These are phyloP conservation scores for Pleurotus salmoneostramineus DNA, from an alignment of 768 basidiomycete species.

Conservation along the genomic window DNA sequence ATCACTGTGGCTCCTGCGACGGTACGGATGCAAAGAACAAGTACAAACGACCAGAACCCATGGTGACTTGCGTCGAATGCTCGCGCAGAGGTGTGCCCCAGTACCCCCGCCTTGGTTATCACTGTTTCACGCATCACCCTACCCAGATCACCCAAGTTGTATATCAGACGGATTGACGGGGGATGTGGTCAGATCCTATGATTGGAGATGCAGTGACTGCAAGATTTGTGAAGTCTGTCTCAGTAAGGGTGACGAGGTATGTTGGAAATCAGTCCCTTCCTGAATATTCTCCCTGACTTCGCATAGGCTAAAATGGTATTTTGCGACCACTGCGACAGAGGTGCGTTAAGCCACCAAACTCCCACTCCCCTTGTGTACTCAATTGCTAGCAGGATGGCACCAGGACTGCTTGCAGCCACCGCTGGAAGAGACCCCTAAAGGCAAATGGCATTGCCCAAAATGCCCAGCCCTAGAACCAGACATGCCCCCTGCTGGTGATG, in stretches of 20 bases:
- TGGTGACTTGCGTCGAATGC: slow-evolving; percentile 81
- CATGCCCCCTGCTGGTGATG: slow-evolving; percentile 8
- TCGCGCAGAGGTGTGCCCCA: slow-evolving; percentile 69
- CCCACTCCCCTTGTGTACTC: slow-evolving; percentile 2
- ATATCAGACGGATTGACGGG: slow-evolving; percentile 59
- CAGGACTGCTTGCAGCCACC: slow-evolving; percentile 77
- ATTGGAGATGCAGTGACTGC: slow-evolving; percentile 89
- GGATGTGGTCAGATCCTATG: slow-evolving; percentile 63
- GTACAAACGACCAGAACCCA: slow-evolving; percentile 50
- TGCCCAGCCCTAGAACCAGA: slow-evolving; percentile 40
- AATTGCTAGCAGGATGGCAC: slow-evolving; percentile 66
- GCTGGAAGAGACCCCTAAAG: slow-evolving; percentile 65
- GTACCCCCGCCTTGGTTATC: slow-evolving; percentile 15
- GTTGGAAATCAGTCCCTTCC: slow-evolving; percentile 23
- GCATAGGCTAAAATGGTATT: slow-evolving; percentile 75
- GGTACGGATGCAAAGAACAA: slow-evolving; percentile 62
- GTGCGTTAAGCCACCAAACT: slow-evolving; percentile 29
- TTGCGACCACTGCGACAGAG: slow-evolving; percentile 94
- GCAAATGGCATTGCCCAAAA: slow-evolving; percentile 71
- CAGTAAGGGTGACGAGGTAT: slow-evolving; percentile 85
- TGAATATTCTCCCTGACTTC: slow-evolving; percentile 15
- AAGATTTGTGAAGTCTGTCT: slow-evolving; percentile 88
- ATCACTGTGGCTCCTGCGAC: slow-evolving; percentile 75
- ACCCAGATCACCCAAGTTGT: slow-evolving; percentile 82
- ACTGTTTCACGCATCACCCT: slow-evolving; percentile 8